phyloP scores from a whole-genome alignment of 495 filamentous ascomycete species.

The Penicillium paradoxum region DNA sequence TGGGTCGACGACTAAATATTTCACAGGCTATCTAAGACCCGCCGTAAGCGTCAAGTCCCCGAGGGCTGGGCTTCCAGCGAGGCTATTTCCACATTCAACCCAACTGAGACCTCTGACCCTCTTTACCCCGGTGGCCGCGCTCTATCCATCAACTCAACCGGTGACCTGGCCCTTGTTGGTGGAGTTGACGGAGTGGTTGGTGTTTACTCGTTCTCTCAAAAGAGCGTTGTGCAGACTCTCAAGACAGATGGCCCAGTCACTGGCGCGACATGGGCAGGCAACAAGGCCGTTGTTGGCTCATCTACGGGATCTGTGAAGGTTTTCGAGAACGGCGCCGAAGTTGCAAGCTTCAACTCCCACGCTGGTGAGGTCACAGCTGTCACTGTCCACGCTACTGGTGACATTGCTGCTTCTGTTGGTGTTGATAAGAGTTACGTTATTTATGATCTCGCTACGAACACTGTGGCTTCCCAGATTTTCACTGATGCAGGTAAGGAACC shows the following conservation, averaged over 20 bases:
- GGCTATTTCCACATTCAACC: conserved; percentile 61
- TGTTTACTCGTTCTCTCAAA: conserved; percentile 71
- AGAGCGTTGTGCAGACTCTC: conserved; percentile 62
- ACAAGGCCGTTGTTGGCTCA: conserved; percentile 65
- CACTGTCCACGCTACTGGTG: conserved; percentile 76
- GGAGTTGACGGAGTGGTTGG: conserved; percentile 72
- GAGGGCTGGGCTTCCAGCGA: conserved; percentile 79
- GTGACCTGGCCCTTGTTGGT: conserved; percentile 71
- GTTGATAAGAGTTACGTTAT: conserved; percentile 90
- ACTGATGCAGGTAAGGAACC: conserved; percentile 69
- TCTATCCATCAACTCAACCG: conserved; percentile 60
- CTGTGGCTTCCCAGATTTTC: conserved; percentile 69
- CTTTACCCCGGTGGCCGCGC: conserved; percentile 60
- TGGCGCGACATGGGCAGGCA: conserved; percentile 73
- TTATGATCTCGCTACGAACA: conserved; percentile 69
- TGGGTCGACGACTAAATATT: background rate
- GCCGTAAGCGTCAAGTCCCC: conserved; percentile 83
- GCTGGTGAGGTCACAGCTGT: conserved; percentile 74
- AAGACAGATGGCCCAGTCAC: conserved; percentile 66
- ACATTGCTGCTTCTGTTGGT: conserved; percentile 82
- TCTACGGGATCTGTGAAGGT: conserved; percentile 73
- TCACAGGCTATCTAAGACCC: conserved; percentile 69
- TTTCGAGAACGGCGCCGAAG: conserved; percentile 62
- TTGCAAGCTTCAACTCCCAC: conserved; percentile 66
- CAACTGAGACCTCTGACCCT: conserved; percentile 53